These are phyloP conservation scores for Strobilomyces confusus DNA, from an alignment of 768 basidiomycete species.

Conservation along the genomic window DNA sequence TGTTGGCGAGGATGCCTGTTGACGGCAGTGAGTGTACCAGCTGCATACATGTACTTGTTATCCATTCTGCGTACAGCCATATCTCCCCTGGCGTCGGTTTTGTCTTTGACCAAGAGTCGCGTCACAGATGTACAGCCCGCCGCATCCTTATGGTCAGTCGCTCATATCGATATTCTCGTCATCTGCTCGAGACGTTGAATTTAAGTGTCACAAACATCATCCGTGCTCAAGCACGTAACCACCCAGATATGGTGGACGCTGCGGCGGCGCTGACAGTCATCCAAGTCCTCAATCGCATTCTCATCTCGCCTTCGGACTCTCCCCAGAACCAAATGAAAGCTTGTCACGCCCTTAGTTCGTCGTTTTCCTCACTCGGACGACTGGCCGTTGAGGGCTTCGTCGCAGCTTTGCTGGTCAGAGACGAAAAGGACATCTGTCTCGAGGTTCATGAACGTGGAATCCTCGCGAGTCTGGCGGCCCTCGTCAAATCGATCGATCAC, in stretches of 20 bases:
- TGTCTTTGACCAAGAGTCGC: too few relatives aligned
- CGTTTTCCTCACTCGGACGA: neutral
- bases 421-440: constrained; percentile 63
- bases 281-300: constrained; percentile 62
- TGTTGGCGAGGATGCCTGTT: constrained; percentile 40
- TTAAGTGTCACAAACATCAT: constrained; percentile 60
- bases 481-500: constrained; percentile 56
- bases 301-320: constrained; percentile 42
- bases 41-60: constrained; percentile 3
- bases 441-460: constrained; percentile 69
- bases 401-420: constrained; percentile 65
- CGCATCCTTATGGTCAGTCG: constrained; percentile 60
- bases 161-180: neutral
- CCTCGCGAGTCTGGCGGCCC: constrained; percentile 47
- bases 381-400: neutral
- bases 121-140: constrained; percentile 68
- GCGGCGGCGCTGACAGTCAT: constrained; percentile 56
- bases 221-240: constrained; percentile 42
- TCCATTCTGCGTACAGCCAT: constrained; percentile 8
- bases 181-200: neutral
- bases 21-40: constrained; percentile 38
- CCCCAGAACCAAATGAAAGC: constrained; percentile 53
- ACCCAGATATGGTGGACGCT: constrained; percentile 38
- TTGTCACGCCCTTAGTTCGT: constrained; percentile 73
- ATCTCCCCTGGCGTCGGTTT: constrained; percentile 36